These are phyloP conservation scores for Eucalyptus cladocalyx DNA, from an alignment of 345 rosid species.

Conservation along the genomic window DNA sequence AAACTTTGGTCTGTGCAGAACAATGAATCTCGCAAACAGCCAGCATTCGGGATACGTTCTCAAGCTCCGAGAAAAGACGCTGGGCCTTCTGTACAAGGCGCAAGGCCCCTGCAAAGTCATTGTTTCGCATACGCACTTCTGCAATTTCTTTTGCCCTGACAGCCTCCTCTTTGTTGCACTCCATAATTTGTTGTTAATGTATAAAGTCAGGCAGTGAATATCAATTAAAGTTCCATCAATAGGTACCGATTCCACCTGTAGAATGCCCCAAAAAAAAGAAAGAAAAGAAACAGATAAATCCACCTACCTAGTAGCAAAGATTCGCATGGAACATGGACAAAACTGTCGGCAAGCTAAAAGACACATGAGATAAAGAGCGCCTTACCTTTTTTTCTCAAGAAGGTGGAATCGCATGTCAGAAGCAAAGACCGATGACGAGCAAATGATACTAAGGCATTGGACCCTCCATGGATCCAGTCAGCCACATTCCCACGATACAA, in stretches of 20 bases:
- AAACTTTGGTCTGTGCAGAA: constrained; percentile 35
- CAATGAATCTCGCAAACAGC: constrained; percentile 71
- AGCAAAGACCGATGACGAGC: neutral
- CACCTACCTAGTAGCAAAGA: neutral
- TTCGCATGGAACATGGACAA: neutral
- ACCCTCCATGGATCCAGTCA: neutral
- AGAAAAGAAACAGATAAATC: neutral
- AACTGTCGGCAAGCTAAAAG: neutral
- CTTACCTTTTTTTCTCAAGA: neutral
- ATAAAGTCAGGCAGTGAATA: neutral
- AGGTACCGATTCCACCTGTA: neutral
- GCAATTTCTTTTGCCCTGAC: constrained; percentile 51
- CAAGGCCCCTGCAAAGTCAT: constrained; percentile 47
- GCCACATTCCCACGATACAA: neutral
- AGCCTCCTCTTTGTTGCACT: constrained; percentile 92
- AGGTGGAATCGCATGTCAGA: neutral
- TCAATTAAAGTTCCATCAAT: neutral
- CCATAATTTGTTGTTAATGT: constrained; percentile 24
- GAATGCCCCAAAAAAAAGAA: neutral
- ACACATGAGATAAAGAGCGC: neutral
- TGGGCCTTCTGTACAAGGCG: constrained; percentile 54
- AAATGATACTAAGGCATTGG: neutral
- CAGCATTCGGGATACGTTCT: constrained; percentile 51
- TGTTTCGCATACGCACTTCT: constrained; percentile 40
- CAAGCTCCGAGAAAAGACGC: constrained; percentile 49